Percentiles rank a stretch among this genome's conserved stretches.
phyloP scores from a whole-genome alignment of 1,139 yeast species.

The Eremothecium sinecaudum region DNA sequence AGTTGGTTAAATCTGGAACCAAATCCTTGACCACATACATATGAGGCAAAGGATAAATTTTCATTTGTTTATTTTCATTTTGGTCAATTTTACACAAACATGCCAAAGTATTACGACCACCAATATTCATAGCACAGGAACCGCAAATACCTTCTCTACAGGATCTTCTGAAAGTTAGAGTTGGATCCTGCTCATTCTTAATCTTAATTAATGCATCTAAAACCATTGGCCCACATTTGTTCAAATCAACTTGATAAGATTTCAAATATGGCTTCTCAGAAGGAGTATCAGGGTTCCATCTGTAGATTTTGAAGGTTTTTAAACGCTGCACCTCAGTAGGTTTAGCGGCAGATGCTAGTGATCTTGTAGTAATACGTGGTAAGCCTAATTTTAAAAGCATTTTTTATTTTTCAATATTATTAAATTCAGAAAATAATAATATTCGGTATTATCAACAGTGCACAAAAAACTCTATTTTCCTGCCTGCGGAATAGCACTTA shows the following conservation, averaged over 20 bases:
- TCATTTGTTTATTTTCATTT: conserved; percentile 61
- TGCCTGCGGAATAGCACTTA: conserved; percentile 5
- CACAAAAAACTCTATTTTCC: conserved; percentile 1
- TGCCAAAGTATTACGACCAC: conserved; percentile 93
- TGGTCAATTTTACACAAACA: conserved; percentile 91
- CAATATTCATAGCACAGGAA: conserved; percentile 99
- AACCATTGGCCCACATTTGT: conserved; percentile 96
- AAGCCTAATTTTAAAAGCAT: conserved; percentile 2
- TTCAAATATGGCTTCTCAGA: conserved; percentile 84
- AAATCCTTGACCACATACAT: conserved; percentile 96
- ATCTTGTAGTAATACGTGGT: too few relatives aligned
- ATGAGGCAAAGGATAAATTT: conserved; percentile 95
- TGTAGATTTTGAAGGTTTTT: conserved; percentile 84
- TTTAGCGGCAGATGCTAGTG: conserved; percentile 32
- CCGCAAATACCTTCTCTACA: conserved; percentile 99
- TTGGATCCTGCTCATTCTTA: conserved; percentile 92
- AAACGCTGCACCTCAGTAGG: conserved; percentile 37
- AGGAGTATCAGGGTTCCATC: conserved; percentile 98
- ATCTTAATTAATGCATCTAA: conserved; percentile 90
- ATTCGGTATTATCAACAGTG: background rate
- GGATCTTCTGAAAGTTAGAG: conserved; percentile 93
- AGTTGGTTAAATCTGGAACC: conserved; percentile 95
- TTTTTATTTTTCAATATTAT: too few relatives aligned
- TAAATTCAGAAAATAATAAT: too few relatives aligned
- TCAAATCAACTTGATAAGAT: conserved; percentile 74